A percentile compares a stretch with the other conserved stretches of the same genome.
Conservation (phyloP, 2,329 filamentous ascomycete genomes). For the Apiospora arundinis region DNA sequence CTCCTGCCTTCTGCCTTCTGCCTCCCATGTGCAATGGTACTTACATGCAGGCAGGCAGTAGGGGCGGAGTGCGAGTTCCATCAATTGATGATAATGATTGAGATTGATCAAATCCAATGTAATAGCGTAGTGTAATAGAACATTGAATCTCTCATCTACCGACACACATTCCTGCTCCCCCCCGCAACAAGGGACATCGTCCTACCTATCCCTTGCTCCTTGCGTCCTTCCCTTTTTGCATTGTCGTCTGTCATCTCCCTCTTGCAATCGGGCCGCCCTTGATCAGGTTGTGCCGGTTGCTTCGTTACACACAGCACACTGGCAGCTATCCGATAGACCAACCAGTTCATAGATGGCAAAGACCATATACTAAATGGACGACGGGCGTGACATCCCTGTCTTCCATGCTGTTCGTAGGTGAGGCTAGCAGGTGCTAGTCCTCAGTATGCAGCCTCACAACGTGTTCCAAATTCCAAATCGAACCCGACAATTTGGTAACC, state of each 20-base stretch:
- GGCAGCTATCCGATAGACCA: background rate
- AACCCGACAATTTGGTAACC: conserved; percentile 15
- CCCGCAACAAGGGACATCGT: background rate
- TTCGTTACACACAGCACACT: background rate
- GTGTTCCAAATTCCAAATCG: conserved; percentile 9
- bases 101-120: too few species aligned
- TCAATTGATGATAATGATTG: too few species aligned
- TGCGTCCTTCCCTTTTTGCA: background rate
- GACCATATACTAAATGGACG: background rate
- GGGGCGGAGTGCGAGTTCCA: too few species aligned
- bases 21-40: too few species aligned
- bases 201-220: background rate
- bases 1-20: too few species aligned
- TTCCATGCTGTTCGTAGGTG: background rate
- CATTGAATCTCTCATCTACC: background rate
- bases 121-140: too few species aligned
- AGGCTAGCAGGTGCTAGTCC: background rate
- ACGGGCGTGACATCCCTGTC: background rate
- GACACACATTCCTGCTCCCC: background rate
- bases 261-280: background rate
- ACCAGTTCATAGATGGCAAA: background rate
- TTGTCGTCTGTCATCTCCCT: background rate
- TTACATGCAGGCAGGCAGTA: too few species aligned
- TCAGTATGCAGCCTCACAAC: background rate
- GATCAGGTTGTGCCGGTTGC: background rate